A percentile compares a stretch with the other conserved stretches of the same genome.
Evolutionary conservation across 176 grass and related monocot species (phyloP).

Genomic region (Rhynchospora pubera): DNA sequence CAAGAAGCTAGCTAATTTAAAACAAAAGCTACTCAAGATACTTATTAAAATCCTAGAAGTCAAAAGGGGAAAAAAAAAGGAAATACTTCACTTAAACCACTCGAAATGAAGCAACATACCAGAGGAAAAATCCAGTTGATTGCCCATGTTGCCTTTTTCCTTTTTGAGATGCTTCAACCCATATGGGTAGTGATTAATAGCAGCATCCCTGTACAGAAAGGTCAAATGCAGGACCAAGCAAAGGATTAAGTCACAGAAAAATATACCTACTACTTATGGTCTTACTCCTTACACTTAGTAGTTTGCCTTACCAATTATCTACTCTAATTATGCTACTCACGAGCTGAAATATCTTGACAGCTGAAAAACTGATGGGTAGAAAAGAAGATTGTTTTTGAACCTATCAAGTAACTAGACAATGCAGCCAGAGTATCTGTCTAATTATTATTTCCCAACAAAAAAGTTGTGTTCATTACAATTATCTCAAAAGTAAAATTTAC

Average conservation of each 20-base stretch:
- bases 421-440: neutral
- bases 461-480: neutral
- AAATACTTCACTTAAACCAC: no score
- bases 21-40: neutral
- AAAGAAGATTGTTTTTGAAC: neutral
- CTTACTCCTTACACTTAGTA: conserved; percentile 24
- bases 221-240: conserved; percentile 26
- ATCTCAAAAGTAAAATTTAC: neutral
- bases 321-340: conserved; percentile 15
- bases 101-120: conserved; percentile 24
- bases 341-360: neutral
- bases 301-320: conserved; percentile 17
- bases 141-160: conserved; percentile 18
- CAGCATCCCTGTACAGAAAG: conserved; percentile 38
- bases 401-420: neutral
- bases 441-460: neutral
- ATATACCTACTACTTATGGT: conserved; percentile 31
- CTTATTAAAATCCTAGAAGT: neutral
- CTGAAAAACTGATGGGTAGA: conserved; percentile 3
- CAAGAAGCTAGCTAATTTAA: neutral
- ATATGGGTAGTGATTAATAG: conserved; percentile 25
- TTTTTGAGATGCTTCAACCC: conserved; percentile 24
- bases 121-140: conserved; percentile 17
- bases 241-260: conserved; percentile 37
- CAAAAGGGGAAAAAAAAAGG: neutral